These are phyloP conservation scores for Tremella mesenterica DNA, from an alignment of 768 basidiomycete species.

Conservation along the genomic window DNA sequence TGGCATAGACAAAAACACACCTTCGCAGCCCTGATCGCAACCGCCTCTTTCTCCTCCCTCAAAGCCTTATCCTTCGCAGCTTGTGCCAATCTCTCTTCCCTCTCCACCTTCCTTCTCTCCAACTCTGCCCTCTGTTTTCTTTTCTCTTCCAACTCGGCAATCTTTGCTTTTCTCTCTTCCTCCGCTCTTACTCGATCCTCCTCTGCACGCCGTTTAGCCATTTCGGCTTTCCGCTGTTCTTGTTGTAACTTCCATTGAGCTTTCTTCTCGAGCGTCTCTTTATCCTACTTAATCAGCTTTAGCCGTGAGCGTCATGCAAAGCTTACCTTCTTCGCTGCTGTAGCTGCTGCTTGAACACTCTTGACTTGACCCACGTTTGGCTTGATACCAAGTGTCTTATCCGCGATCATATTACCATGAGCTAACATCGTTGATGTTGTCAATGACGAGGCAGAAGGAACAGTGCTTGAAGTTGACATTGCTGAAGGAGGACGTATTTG, in stretches of 20 bases:
- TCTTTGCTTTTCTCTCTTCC: constrained; percentile 17
- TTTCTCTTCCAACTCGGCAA: constrained; percentile 19
- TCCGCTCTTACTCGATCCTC: constrained; percentile 50
- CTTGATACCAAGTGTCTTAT: constrained; percentile 27
- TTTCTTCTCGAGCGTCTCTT: constrained; percentile 78
- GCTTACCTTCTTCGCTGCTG: constrained; percentile 78
- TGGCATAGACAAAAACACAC: too few species aligned
- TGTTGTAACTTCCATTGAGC: constrained; percentile 64
- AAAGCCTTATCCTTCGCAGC: constrained; percentile 26
- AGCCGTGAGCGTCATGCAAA: background rate
- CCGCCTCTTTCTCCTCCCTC: constrained; percentile 23
- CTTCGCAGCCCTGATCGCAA: constrained; percentile 17
- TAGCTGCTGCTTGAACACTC: constrained; percentile 70
- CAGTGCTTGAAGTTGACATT: constrained; percentile 2
- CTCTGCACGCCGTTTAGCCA: constrained; percentile 58
- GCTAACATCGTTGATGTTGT: constrained; percentile 10
- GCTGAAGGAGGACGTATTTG: background rate
- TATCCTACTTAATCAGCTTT: constrained; percentile 55
- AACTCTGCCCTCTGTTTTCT: constrained; percentile 10
- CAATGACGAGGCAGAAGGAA: constrained; percentile 5
- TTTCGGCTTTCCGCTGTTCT: constrained; percentile 59
- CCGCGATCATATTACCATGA: constrained; percentile 8
- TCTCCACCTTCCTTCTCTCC: constrained; percentile 16
- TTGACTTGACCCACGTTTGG: constrained; percentile 51
- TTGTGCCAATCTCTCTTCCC: constrained; percentile 17